A percentile compares a stretch with the other conserved stretches of the same genome.
Evolutionary conservation across 257 asterid species (phyloP).

Genomic region (Cordia subcordata): DNA sequence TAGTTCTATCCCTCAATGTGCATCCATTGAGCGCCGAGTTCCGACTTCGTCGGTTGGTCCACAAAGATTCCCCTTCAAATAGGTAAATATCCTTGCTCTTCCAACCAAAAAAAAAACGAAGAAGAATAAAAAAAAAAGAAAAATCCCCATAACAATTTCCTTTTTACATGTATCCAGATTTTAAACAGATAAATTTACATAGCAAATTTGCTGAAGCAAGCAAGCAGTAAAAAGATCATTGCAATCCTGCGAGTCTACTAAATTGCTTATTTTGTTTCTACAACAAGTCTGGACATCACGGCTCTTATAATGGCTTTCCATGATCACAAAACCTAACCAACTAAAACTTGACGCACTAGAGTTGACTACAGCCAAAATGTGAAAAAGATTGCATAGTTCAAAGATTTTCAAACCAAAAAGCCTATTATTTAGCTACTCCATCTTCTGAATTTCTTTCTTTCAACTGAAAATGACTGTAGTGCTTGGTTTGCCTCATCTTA

Average conservation of each 20-base stretch:
- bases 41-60: too few species aligned
- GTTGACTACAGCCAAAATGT: background rate
- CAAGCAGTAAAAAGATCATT: too few species aligned
- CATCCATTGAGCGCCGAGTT: too few species aligned
- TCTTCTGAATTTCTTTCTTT: background rate
- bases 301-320: background rate
- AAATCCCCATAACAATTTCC: too few species aligned
- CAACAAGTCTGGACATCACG: background rate
- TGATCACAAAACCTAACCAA: background rate
- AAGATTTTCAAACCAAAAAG: background rate
- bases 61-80: too few species aligned
- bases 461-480: background rate
- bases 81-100: too few species aligned
- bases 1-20: too few species aligned
- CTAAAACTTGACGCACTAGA: background rate
- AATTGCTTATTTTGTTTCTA: background rate
- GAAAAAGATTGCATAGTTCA: background rate
- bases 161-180: too few species aligned
- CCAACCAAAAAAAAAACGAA: too few species aligned
- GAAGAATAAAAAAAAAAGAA: too few species aligned
- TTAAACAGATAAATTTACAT: too few species aligned
- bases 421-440: background rate
- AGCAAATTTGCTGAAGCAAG: too few species aligned
- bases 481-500: background rate
- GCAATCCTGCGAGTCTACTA: background rate